Base-by-base conservation (phyloP, 306 rosid species). In the Inga oerstediana region DNA sequence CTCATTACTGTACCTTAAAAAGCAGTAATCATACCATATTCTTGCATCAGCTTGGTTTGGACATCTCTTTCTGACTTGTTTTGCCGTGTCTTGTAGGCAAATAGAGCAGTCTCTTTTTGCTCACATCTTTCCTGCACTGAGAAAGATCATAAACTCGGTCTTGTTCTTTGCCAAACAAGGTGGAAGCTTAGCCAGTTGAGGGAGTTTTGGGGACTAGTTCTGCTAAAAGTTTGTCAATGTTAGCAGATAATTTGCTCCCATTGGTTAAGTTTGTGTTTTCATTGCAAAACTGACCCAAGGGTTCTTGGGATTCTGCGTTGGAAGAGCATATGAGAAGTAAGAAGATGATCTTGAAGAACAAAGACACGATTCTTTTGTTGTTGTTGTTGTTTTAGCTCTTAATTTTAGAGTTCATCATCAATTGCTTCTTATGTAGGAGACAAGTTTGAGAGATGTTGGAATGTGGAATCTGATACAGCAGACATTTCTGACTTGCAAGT, bases 211-310 rank as follows among this genome's bases (percentile, higher is more conserved):
- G 85, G 68, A 79, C 83, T 80, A 93, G 64, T 22, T 87, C 84
- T 69, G 87, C 80, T 46, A 93, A 80, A 43, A 93, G 27, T 17
- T 66, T 20, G 20, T 89, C 91, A 8, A 93, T 88, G 32, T 89
- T 91, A 4, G 79, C 66, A 64, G 91, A 89, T 73, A 89, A 61
- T 83, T 84, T 80, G 56, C 89, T 84, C 4, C 80, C 86, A 5
- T 0, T 77, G 44, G 80, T 72, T 48, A 86, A 81, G 43, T 83
- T 89, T 11, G 86, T 79, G 77, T 86, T 73, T 64, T 58, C 32
- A 75, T 92, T 88, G 87, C 93, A 93, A 51, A 82, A 89, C 44
- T 88, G 73, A 4, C 90, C 93, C 61, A 73, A 76, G 52, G 91
- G 90, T 0, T 91, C 91, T 66, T 76, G 82, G 64, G 92, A 84